Evolutionary conservation across 345 rosid species (phyloP).

Genomic region (Sisymbrium irio): DNA sequence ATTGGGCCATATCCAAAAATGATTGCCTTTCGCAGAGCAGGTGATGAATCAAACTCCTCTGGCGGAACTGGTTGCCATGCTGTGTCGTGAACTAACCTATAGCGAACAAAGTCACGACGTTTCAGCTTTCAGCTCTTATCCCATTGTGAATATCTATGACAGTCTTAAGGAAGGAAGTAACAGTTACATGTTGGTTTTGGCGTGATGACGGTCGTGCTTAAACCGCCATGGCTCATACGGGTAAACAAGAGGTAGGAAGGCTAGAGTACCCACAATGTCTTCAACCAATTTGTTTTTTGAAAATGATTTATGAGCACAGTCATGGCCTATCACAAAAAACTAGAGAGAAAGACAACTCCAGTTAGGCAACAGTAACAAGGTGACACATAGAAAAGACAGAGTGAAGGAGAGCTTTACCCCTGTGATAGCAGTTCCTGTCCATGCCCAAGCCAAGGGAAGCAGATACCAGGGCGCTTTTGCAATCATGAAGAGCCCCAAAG

Average conservation of each 20-base stretch:
- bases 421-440: conserved; percentile 93
- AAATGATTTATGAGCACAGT: conserved; percentile 96
- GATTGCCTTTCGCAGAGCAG: conserved; percentile 65
- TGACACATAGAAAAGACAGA: neutral
- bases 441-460: conserved; percentile 95
- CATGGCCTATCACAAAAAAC: conserved; percentile 99
- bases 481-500: conserved; percentile 80
- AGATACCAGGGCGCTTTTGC: conserved; percentile 89
- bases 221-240: conserved; percentile 98
- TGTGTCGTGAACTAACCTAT: conserved; percentile 81
- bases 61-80: conserved; percentile 90
- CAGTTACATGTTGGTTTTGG: conserved; percentile 88
- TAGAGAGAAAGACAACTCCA: conserved; percentile 30
- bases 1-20: conserved; percentile 85
- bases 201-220: conserved; percentile 94
- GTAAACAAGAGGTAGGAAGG: conserved; percentile 81
- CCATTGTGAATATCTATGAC: neutral
- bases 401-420: conserved; percentile 47
- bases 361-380: neutral
- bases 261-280: conserved; percentile 92
- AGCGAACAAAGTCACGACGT: conserved; percentile 3
- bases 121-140: neutral
- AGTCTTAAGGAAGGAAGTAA: neutral
- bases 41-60: conserved; percentile 67
- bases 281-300: conserved; percentile 84